Evolutionary conservation across 2,329 filamentous ascomycete species (phyloP), one percentile per base, ranked within the genome.

Genomic region (Neoscytalidium dimidiatum): DNA sequence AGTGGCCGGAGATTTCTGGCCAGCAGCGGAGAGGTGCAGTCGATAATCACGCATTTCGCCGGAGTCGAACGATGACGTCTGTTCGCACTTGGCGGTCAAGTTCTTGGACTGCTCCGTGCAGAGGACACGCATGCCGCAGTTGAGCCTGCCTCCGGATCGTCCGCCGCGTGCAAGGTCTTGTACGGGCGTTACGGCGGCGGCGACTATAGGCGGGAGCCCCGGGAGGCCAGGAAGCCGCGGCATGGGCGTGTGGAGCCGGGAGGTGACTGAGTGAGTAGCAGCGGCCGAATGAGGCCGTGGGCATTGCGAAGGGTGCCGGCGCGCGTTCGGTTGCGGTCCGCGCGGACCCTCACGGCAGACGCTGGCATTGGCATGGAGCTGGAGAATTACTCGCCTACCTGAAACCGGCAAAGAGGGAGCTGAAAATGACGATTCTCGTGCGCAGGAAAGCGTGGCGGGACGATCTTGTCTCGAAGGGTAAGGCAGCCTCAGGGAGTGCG

Each of bases 371-470:
- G 56, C 38, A 31, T 58, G 17, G 52, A 8, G 52, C 29, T 23
- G 29, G 51, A 52, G 23, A 41, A 57, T 57, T 57, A 60, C 38
- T 60, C 56, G 56, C 56, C 56, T 23, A 60, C 17, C 8, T 60
- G 56, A 60, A 60, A 60, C 56, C 56, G 26, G 41, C 38, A 31
- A n/a, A 33, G 56, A 21, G 23, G 28, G n/a, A 46, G 56, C 56
- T 60, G 56, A 60, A 60, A 31, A 60, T 60, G 41, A 60, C 56
- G 56, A 60, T 60, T 19, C 56, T 60, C 53, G 56, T n/a, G 33
- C 14, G 53, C 35, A 38, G 13, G 44, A 41, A 26, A 51, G 46
- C 46, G 26, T 29, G 46, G 46, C 11, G 17, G 49, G 49, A 2
- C 29, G 56, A 60, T 60, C 56, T 60, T 60, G 56, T 33, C 56